These are phyloP conservation scores for Tetrapisispora arboricola DNA, from an alignment of 805 yeast species.

Conservation along the genomic window DNA sequence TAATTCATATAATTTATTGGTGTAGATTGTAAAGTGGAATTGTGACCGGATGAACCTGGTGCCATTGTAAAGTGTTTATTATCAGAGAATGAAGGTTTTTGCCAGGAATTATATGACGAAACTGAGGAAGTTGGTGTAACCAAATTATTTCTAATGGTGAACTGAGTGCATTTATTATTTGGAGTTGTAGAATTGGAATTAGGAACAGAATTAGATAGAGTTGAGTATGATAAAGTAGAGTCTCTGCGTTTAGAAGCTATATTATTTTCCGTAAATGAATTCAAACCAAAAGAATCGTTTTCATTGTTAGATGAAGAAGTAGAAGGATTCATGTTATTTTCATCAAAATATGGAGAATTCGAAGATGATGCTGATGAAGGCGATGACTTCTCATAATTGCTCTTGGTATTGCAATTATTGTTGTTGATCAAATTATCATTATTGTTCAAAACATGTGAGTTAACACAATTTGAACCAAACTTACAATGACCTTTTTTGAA, in stretches of 20 bases:
- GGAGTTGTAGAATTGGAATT: neutral
- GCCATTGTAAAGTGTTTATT: neutral
- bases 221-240: neutral
- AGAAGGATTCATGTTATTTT: no score
- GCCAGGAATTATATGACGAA: conserved; percentile 2
- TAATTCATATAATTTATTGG: neutral
- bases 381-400: no score
- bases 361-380: no score
- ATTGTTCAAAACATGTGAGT: conserved; percentile 71
- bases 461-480: conserved; percentile 88
- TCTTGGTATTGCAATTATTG: no score
- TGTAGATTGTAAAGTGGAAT: neutral
- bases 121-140: neutral
- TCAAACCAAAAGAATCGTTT: no score
- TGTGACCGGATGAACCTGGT: neutral
- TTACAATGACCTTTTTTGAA: conserved; percentile 95
- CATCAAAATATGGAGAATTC: no score
- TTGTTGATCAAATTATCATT: no score
- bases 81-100: neutral
- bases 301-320: no score
- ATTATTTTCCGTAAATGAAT: no score
- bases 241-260: neutral
- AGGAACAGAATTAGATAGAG: no score
- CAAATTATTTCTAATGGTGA: neutral
- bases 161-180: neutral